Percentiles rank a stretch among this genome's conserved stretches.
Conservation (phyloP, 1,284 basidiomycete genomes). For the Rhizoctonia solani region DNA sequence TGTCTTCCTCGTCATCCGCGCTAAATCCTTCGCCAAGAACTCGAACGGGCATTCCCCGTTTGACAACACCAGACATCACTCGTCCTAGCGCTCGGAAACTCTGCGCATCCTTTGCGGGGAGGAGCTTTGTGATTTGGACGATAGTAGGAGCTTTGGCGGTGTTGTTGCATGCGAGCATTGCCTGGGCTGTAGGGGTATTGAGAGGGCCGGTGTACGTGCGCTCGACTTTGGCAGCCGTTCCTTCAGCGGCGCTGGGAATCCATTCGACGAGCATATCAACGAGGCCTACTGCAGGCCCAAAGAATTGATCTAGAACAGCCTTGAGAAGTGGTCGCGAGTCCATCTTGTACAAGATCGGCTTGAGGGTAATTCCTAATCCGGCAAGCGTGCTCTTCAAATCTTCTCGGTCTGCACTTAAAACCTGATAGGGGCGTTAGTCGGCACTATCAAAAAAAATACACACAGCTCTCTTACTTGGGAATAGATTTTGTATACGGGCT, state of each 20-base stretch:
- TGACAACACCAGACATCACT: conserved; percentile 88
- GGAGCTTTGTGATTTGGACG: conserved; percentile 92
- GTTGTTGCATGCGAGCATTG: conserved; percentile 83
- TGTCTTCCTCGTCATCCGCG: conserved; percentile 97
- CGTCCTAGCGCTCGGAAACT: conserved; percentile 96
- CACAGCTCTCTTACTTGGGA: conserved; percentile 56
- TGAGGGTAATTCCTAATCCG: conserved; percentile 81
- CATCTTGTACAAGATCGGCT: conserved; percentile 96
- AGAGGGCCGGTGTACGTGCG: conserved; percentile 85
- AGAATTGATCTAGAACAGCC: conserved; percentile 93
- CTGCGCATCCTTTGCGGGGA: conserved; percentile 93
- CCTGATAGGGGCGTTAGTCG: too few relatives aligned
- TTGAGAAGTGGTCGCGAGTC: conserved; percentile 94
- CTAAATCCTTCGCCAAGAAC: conserved; percentile 98
- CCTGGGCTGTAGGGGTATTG: conserved; percentile 71
- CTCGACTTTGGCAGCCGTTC: conserved; percentile 74
- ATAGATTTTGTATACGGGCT: conserved; percentile 97
- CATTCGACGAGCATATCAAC: conserved; percentile 91
- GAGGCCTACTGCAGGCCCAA: conserved; percentile 85
- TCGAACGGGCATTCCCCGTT: conserved; percentile 83
- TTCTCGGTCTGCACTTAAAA: conserved; percentile 89
- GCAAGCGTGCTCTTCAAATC: conserved; percentile 80
- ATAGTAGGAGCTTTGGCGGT: conserved; percentile 77
- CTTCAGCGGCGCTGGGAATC: conserved; percentile 82
- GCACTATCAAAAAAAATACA: conserved; percentile 20